Percentiles rank a stretch among this genome's conserved stretches.
Conservation (phyloP, 2,329 filamentous ascomycete genomes). For the Pestalotiopsis sp. region DNA sequence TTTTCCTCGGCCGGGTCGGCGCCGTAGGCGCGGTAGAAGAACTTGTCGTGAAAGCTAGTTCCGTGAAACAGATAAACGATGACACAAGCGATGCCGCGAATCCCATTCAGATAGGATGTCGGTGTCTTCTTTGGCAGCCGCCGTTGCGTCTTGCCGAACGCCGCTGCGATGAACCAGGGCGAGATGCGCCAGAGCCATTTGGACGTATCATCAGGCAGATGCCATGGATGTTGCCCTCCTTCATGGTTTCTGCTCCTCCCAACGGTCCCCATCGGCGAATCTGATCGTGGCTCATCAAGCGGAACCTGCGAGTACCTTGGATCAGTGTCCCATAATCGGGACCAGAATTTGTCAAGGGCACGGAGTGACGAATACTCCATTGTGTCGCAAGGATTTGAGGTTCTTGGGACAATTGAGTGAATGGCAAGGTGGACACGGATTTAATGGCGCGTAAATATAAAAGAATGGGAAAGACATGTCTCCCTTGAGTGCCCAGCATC, state of each 20-base stretch:
- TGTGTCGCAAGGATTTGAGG: background rate
- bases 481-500: background rate
- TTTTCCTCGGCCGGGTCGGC: background rate
- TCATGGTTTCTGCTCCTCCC: background rate
- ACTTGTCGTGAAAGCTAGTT: background rate
- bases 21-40: background rate
- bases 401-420: background rate
- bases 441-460: background rate
- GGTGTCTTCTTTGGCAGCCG: background rate
- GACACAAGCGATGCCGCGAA: conserved; percentile 9
- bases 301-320: background rate
- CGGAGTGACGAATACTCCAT: background rate
- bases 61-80: conserved; percentile 4
- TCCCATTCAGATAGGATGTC: conserved; percentile 7
- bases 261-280: background rate
- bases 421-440: background rate
- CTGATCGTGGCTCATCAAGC: background rate
- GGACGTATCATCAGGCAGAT: background rate
- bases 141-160: background rate
- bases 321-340: background rate
- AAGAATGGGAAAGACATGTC: background rate
- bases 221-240: background rate
- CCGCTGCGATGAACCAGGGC: conserved; percentile 2
- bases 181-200: conserved; percentile 1
- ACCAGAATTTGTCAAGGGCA: background rate